Evolutionary conservation across 805 yeast genomes (phyloP), one percentile per base, ranked within the genome.

Genomic region (Blastobotrys chiropterorum): DNA sequence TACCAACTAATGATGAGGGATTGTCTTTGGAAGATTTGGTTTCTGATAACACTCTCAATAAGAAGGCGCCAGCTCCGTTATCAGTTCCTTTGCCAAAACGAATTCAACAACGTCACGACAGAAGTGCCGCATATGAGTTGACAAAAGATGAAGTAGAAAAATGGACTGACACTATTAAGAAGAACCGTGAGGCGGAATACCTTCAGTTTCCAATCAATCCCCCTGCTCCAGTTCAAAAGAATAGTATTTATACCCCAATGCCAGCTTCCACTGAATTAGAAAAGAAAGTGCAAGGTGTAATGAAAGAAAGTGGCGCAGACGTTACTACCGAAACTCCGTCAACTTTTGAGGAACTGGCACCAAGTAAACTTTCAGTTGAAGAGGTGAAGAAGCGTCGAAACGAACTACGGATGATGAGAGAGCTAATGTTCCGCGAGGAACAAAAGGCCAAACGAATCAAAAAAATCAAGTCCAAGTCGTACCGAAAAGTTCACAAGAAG

Each of bases 391-490:
- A 82, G 65, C 77, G 95, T 54, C 84, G 94, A 5, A 79, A 81
- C 53, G 96, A 92, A 69, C 75, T 92, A 59, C 79, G 98, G 59
- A 70, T 86, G 63, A 89, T 90, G 97, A 79, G 99, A 57, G 99
- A 94, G 65, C 78, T 92, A 56, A 88, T 92, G 96, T 94, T 90
- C 72, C 78, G 98, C 62, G 97, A 92, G 62, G 97, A 92, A 72
- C 80, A 83, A 64, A 84, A 87, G 63, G 90, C 98, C 7, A 90
- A 81, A 68, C 79, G 99, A 61, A 77, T 94, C 62, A 92, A 92
- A 73, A 94, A 92, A 72, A 94, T 94, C 68, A 94, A 94, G 68
- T 89, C 97, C 39, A 94, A 92, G 69, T 78, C 89, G 1, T 94
- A 83, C 69, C 86, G 87, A 61, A 85, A 86, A 65, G 85, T 90